Base-by-base conservation (phyloP, 208 protist genomes). In the Tritrichomonas foetus region DNA sequence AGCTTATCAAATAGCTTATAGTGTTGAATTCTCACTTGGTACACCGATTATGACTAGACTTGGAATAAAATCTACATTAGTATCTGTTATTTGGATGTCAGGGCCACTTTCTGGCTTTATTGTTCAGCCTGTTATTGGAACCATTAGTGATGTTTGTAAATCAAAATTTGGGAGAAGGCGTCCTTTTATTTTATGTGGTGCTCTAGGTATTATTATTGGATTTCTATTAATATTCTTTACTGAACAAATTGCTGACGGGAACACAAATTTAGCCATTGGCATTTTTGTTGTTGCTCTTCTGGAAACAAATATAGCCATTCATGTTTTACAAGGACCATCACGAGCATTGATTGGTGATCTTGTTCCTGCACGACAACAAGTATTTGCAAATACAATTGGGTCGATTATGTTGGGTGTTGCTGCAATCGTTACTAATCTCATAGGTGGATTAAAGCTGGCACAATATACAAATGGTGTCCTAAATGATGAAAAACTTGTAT, bases 371-470 rank as follows among this genome's bases (percentile, higher is more conserved):
- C 3, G 39, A 20, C 78, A 89, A 39, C 78, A 89, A 89, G 78
- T n/a, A 0, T 8, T 57, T 33, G 78, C 78, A 39, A 89, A 89
- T 36, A 27, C 39, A 14, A 39, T 89, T 39, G 47, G 78, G 13
- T 41, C 27, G 1, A 1, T 49, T 27, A 53, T 57, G 16, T 27
- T 57, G 9, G 47, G 14, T 57, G 11, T 57, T 39, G 47, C 78
- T 8, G 78, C 78, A 39, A 39, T 89, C 33, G 33, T 89, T 8
- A 47, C 47, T 1, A 89, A 89, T 89, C 27, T 89, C 11, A 14
- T 89, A 39, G 74, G 74, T n/a, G 74, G 74, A 49, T 53, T 82
- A 44, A 44, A n/a, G n/a, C n/a, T n/a, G n/a, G n/a, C n/a, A n/a
- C n/a, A n/a, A n/a, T n/a, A n/a, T n/a, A n/a, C n/a, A n/a, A 61